These are phyloP conservation scores for Cytospora piceae DNA, from an alignment of 2,329 filamentous ascomycete genomes.

Conservation along the genomic window DNA sequence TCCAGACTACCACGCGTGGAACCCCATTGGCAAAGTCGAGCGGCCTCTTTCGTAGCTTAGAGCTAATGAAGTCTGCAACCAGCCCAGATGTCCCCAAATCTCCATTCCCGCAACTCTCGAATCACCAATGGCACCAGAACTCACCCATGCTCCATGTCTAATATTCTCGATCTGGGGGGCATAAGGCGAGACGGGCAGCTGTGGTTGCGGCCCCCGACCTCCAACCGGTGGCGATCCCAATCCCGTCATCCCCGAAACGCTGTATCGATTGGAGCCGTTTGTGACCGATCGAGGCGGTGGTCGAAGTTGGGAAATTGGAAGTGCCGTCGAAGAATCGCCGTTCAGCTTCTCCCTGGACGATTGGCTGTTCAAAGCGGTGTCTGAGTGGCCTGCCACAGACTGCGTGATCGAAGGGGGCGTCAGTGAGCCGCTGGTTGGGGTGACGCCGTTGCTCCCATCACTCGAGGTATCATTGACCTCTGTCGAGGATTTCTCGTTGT, in stretches of 20 bases:
- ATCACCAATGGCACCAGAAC: constrained; percentile 39
- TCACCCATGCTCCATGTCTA: constrained; percentile 82
- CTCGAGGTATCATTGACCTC: constrained; percentile 59
- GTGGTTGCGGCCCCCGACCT: constrained; percentile 56
- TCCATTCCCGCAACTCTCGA: neutral
- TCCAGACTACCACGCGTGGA: neutral
- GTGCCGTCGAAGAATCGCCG: constrained; percentile 34
- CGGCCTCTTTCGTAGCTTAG: too few species aligned
- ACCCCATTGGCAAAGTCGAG: neutral
- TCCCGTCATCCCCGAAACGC: constrained; percentile 66
- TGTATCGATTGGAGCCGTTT: constrained; percentile 59
- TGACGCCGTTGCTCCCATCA: constrained; percentile 63
- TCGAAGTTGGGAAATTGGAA: constrained; percentile 40
- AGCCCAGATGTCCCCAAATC: neutral
- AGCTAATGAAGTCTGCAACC: neutral
- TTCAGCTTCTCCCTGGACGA: constrained; percentile 35
- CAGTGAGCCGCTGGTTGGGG: constrained; percentile 69
- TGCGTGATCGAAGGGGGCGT: constrained; percentile 76
- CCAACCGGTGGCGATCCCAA: constrained; percentile 59
- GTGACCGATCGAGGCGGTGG: constrained; percentile 44
- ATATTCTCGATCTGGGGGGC: constrained; percentile 81
- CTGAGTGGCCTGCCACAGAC: constrained; percentile 69
- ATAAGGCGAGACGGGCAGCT: constrained; percentile 72
- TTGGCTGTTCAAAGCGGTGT: constrained; percentile 67
- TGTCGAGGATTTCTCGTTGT: constrained; percentile 57